Conservation (phyloP, 2,329 filamentous ascomycete genomes). For the Coniochaeta pulveracea region DNA sequence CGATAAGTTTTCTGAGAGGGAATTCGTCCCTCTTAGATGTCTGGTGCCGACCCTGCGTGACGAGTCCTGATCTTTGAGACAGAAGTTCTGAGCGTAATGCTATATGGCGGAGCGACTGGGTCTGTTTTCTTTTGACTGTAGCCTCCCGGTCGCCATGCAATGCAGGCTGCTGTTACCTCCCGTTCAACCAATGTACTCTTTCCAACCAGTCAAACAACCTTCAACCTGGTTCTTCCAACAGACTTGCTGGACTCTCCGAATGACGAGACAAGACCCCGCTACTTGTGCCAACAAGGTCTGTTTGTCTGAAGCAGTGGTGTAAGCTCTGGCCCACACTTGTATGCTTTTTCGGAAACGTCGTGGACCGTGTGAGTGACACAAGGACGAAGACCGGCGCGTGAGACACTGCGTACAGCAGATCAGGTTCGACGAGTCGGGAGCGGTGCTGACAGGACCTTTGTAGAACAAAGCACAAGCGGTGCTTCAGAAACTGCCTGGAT, state of each 20-base stretch:
- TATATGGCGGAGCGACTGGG: too few species aligned
- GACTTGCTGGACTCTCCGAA: not conserved
- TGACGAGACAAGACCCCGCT: too few species aligned
- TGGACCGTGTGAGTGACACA: not conserved
- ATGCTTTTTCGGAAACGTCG: constrained; percentile 1
- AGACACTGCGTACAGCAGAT: not conserved
- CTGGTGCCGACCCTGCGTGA: too few species aligned
- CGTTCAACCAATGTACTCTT: not conserved
- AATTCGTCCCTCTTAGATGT: too few species aligned
- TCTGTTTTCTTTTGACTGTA: not conserved
- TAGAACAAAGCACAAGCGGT: constrained; percentile 1
- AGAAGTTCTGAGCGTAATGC: too few species aligned
- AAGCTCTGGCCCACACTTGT: not conserved
- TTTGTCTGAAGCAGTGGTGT: too few species aligned
- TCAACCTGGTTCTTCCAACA: not conserved
- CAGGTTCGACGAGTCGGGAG: constrained; percentile 2
- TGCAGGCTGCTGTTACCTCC: constrained; percentile 2
- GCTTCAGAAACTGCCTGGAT: too few species aligned
- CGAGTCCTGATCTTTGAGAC: too few species aligned
- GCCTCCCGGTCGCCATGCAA: constrained; percentile 1
- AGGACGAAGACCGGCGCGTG: not conserved
- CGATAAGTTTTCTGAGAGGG: too few species aligned
- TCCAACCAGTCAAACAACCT: not conserved
- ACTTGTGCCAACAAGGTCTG: too few species aligned
- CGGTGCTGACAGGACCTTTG: constrained; percentile 1